Evolutionary conservation across 2,329 filamentous ascomycete species (phyloP), one percentile per base, ranked within the genome.

Genomic region (Xylaria sp.): DNA sequence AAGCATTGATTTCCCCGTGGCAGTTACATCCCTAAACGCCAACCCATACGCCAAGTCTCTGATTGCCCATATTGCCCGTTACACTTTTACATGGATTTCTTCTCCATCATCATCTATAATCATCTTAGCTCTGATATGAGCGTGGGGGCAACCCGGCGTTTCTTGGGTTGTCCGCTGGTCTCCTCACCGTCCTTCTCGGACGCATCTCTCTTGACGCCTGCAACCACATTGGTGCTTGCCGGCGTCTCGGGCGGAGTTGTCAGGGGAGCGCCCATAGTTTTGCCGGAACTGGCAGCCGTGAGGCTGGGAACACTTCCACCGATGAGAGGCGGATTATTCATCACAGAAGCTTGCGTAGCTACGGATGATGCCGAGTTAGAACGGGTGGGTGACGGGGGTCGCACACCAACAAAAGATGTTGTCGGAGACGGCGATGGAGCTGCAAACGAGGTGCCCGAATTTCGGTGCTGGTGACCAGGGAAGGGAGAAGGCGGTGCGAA

Each of bases 201-300:
- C 10, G 79, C 79, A 34, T 87, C 84, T 64, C 84, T 77, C 71
- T 87, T 87, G 13, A 76, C 74, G 35, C 81, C 81, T 2, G 72
- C 70, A 51, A 69, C 69, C 46, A 69, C 79, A 59, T 80, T 84
- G 30, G 78, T 82, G 50, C 83, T 84, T 54, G 84, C 81, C 4
- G 93, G 93, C 2, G 93, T 97, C 72, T 96, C 89, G 0, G 93
- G 94, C 2, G 94, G 93, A 6, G 93, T 97, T 44, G 90, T 91
- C 68, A 96, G 84, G 0, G 92, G 90, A 49, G 95, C 76, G 0
- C 82, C 80, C 0, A 79, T 78, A 2, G 83, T 77, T 67, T 84
- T 84, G 49, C 80, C 81, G 1, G 89, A 90, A 64, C 87, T 89
- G 8, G 89, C 79, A 4, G 90, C 90, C 10, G 90, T 86, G 30